Conservation (phyloP, 495 filamentous ascomycete species). For the Trypethelium eluteriae region DNA sequence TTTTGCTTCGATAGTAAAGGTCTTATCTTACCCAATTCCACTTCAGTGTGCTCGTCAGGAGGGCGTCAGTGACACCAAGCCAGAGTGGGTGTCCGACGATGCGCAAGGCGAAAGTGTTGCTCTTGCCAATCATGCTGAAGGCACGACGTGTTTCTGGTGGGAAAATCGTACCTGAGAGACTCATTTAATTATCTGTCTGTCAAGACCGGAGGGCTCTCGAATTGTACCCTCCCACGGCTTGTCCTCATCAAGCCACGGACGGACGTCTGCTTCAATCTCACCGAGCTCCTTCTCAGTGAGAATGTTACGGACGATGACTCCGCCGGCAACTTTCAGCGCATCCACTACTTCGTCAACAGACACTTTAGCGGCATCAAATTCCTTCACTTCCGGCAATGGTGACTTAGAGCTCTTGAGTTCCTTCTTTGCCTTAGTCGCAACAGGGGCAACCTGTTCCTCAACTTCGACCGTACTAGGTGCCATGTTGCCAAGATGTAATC, state of each 20-base stretch:
- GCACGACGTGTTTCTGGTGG: constrained; percentile 33
- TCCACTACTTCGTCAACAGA: constrained; percentile 9
- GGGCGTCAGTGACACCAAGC: constrained; percentile 24
- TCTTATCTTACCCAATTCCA: constrained; percentile 20
- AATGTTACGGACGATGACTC: constrained; percentile 8
- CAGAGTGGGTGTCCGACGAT: constrained; percentile 30
- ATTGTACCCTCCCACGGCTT: constrained; percentile 5
- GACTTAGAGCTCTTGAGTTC: constrained; percentile 6
- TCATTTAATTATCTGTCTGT: background rate
- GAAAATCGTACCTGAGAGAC: constrained; percentile 23
- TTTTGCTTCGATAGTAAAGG: background rate
- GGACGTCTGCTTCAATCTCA: constrained; percentile 6
- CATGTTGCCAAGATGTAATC: constrained; percentile 5
- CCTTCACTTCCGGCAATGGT: constrained; percentile 4
- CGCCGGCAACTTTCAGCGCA: constrained; percentile 6
- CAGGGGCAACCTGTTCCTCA: background rate
- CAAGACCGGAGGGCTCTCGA: background rate
- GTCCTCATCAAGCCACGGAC: constrained; percentile 7
- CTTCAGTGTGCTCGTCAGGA: constrained; percentile 27
- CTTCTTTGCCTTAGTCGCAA: background rate
- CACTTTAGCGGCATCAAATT: background rate
- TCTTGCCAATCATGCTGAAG: constrained; percentile 28
- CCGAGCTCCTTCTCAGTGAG: background rate
- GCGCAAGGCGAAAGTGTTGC: constrained; percentile 27
- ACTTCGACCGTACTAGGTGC: background rate